phyloP scores from a whole-genome alignment of 2,329 filamentous ascomycete species.

The Verticillium nubilum region DNA sequence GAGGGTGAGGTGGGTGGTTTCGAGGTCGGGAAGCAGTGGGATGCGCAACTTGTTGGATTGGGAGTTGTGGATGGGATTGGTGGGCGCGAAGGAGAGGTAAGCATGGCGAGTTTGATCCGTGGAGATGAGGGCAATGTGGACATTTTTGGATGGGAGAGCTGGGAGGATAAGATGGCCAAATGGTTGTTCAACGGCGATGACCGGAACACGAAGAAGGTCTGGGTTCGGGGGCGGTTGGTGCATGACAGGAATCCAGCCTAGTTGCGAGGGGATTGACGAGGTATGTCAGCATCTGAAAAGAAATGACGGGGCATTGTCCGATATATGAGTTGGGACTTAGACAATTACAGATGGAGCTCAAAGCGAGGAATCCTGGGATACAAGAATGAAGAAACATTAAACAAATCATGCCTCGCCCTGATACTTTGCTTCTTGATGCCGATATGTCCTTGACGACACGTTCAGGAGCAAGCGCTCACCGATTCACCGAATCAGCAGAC shows the following conservation, averaged over 20 bases:
- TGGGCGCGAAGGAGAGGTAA: slow-evolving; percentile 17
- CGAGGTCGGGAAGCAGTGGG: slow-evolving; percentile 81
- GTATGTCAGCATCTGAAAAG: background rate
- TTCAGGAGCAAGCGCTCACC: too few species aligned
- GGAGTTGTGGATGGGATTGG: slow-evolving; percentile 40
- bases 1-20: slow-evolving; percentile 70
- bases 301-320: background rate
- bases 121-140: slow-evolving; percentile 63
- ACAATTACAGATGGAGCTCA: background rate
- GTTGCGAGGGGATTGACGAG: too few species aligned
- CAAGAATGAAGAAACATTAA: background rate
- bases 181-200: slow-evolving; percentile 96
- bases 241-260: slow-evolving; percentile 44
- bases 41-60: slow-evolving; percentile 77
- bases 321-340: background rate
- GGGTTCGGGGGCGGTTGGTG: slow-evolving; percentile 81
- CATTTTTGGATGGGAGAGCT: slow-evolving; percentile 86
- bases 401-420: background rate
- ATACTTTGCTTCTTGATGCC: background rate
- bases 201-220: slow-evolving; percentile 80
- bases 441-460: too few species aligned
- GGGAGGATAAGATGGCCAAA: slow-evolving; percentile 82
- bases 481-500: background rate
- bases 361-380: background rate
- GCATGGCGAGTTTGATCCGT: slow-evolving; percentile 12